phyloP scores from a whole-genome alignment of 805 yeast genomes.

The Candida ponderosae region DNA sequence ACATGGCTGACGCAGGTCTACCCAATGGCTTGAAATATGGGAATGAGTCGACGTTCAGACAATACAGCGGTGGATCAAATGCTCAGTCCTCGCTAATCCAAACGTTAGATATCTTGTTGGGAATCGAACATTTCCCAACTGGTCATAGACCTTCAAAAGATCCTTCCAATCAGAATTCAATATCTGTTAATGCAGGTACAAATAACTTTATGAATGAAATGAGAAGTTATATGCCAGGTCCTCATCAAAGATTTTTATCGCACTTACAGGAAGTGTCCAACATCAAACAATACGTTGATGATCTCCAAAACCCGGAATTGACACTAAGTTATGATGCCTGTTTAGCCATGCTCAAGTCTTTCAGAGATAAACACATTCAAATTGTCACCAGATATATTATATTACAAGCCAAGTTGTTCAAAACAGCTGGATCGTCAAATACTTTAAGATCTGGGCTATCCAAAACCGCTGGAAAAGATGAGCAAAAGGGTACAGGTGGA shows the following conservation, averaged over 20 bases:
- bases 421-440: constrained; percentile 42
- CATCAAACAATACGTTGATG: constrained; percentile 56
- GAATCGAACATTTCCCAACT: constrained; percentile 72
- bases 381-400: constrained; percentile 84
- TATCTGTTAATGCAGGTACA: constrained; percentile 21
- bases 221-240: constrained; percentile 86
- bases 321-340: constrained; percentile 79
- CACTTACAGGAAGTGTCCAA: constrained; percentile 51
- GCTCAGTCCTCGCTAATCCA: constrained; percentile 91
- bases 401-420: constrained; percentile 59
- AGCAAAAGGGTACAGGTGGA: constrained; percentile 87
- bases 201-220: constrained; percentile 68
- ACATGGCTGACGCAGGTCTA: constrained; percentile 82
- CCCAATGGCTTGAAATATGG: constrained; percentile 77
- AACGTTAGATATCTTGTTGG: constrained; percentile 69
- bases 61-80: constrained; percentile 84
- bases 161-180: constrained; percentile 11
- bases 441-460: constrained; percentile 59
- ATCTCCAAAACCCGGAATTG: constrained; percentile 44
- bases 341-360: constrained; percentile 77
- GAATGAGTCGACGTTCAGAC: constrained; percentile 43
- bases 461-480: constrained; percentile 41
- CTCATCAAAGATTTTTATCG: constrained; percentile 67
- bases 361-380: constrained; percentile 90
- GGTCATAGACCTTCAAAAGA: constrained; percentile 42